Evolutionary conservation across 1,284 basidiomycete species (phyloP), one percentile per base, ranked within the genome.

Genomic region (Cryptococcus sp.): DNA sequence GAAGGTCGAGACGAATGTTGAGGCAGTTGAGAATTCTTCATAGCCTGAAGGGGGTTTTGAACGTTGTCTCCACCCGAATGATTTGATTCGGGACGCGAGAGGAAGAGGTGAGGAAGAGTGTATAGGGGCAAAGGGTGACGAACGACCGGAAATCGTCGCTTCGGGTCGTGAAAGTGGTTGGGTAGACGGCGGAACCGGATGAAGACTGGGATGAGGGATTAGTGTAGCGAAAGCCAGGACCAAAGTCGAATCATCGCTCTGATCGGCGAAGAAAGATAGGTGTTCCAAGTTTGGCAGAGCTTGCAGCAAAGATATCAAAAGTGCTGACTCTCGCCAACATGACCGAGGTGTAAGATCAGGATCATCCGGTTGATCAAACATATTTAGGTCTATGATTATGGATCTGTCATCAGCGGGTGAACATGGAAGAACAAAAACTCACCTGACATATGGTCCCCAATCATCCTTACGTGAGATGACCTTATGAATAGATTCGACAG

Each of bases 21-120:
- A 62, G 1, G 66, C 53, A 49, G 67, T 63, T 11, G 61, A 56
- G 51, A 69, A 72, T 10, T 54, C 44, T 7, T 64, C 57, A 28
- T 64, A 57, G 1, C 55, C 61, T 14, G 21, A 22, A 10, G 41
- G 41, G 1, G 67, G 69, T 5, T 56, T 46, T 10, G 65, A 67
- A 3, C 71, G 66, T 49, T 69, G 68, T 40, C 71, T 53, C 71
- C 71, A 73, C 7, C 71, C 69, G 44, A 73, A 70, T 3, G 69
- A 72, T 36, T 51, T 54, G 19, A 73, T 50, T 2, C 67, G 62
- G 2, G 54, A 43, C 21, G 59, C 54, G 23, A 69, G 42, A 2
- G 66, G 61, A 3, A 62, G 36, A 28, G 54, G 54, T 48, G 34
- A 41, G 39, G 44, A 23, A 5, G 16, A 14, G 21, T 16, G 41